Evolutionary conservation across 2,329 filamentous ascomycete genomes (phyloP).

Genomic region (Orbilia ellipsospora): DNA sequence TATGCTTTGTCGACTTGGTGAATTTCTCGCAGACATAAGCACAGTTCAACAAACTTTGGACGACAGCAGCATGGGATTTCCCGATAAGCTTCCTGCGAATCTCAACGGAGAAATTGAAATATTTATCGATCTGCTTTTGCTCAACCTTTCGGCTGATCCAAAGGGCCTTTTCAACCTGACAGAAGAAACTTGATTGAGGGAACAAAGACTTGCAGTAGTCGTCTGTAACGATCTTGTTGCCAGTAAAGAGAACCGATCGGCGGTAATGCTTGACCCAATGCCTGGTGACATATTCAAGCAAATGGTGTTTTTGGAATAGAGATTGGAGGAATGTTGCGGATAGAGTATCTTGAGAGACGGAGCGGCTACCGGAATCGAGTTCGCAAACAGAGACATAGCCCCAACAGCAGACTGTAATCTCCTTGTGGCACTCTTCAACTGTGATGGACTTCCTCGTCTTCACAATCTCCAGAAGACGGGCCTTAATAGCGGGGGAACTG

Average conservation of each 20-base stretch:
- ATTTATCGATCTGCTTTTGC: slow-evolving; percentile 31
- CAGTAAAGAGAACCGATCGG: slow-evolving; percentile 15
- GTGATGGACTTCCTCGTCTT: slow-evolving; percentile 17
- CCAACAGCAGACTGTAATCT: slow-evolving; percentile 35
- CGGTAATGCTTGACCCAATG: slow-evolving; percentile 35
- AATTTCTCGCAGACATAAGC: slow-evolving; percentile 29
- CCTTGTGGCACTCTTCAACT: slow-evolving; percentile 21
- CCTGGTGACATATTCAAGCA: slow-evolving; percentile 25
- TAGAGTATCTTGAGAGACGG: slow-evolving; percentile 11
- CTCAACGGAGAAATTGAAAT: slow-evolving; percentile 28
- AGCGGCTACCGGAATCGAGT: slow-evolving; percentile 12
- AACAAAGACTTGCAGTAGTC: slow-evolving; percentile 27
- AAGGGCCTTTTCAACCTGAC: slow-evolving; percentile 20
- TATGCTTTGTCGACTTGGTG: slow-evolving; percentile 20
- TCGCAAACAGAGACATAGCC: slow-evolving; percentile 37
- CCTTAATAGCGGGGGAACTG: slow-evolving; percentile 22
- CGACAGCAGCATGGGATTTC: slow-evolving; percentile 10
- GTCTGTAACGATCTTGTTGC: slow-evolving; percentile 13
- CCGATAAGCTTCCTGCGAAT: slow-evolving; percentile 21
- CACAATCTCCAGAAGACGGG: slow-evolving; percentile 19
- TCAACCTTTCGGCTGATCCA: slow-evolving; percentile 34
- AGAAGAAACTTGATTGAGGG: slow-evolving; percentile 35
- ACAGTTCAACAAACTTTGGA: slow-evolving; percentile 25
- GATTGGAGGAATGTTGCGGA: slow-evolving; percentile 14
- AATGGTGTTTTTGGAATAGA: slow-evolving; percentile 28